Evolutionary conservation across 192 early-diverging fungal genomes (phyloP), one percentile per base, ranked within the genome.

Genomic region (Spinellus fusiger): DNA sequence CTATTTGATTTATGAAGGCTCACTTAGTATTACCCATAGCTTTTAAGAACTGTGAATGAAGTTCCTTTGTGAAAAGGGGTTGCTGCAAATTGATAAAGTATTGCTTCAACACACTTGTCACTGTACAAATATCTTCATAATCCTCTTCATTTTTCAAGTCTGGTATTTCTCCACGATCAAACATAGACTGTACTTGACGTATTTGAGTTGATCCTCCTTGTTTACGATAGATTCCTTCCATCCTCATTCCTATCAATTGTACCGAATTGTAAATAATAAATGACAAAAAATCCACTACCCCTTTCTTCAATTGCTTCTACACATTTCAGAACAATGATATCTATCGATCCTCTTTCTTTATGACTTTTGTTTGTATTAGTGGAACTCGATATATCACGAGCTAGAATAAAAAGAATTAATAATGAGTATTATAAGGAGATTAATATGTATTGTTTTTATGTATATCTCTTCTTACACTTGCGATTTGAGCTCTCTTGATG

Each of bases 151-250:
- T 73, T 54, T 74, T 69, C 5, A 75, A 62, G 13, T 80, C 77
- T 0, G 76, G 63, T 1, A 70, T 49, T 15, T 81, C 69, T 6
- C 80, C 73, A n/a, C 74, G 51, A 40, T 82, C 69, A 46, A 87
- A 84, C 28, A 84, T 81, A 25, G 79, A 62, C 28, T 85, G 81
- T 47, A 91, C 73, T 26, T 71, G 70, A 34, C 82, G 74, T 37
- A 84, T 82, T 25, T 88, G 84, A 54, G 79, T 78, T n/a, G 82
- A 79, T 57, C 84, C 82, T 6, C 86, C 89, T 0, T 85, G 86
- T 58, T 85, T 83, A 38, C 89, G 88, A 58, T 91, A 91, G 29
- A 91, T 84, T 29, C 89, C 89, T 71, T 91, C 76, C 49, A 76
- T 86, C 40, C 59, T 86, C 82, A 81, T 44, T 12, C 40, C 40